Evolutionary conservation across 352 stramenopile genomes (phyloP), one percentile per base, ranked within the genome.

Genomic region (Phytophthora pini): DNA sequence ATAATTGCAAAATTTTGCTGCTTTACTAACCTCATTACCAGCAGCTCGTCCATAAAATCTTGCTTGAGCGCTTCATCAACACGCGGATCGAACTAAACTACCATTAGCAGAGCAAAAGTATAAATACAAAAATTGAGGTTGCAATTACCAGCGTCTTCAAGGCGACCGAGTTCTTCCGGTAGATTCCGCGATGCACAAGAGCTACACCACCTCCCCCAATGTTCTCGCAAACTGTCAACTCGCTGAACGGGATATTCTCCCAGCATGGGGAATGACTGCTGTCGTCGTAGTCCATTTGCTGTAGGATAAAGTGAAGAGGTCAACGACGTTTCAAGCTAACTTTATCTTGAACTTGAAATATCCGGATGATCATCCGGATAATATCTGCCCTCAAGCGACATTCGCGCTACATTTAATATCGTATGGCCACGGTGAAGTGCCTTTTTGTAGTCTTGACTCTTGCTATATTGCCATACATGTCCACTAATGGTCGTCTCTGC

Each of bases 41-140:
- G 77, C n/a, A 98, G 68, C 67, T 98, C 93, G 60, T 98, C 90
- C 89, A 98, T 92, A 60, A 96, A 98, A 61, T 98, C 93, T 50
- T 94, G 74, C 65, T 96, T 97, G 15, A 97, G 76, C 1, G 72
- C 76, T 24, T 87, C 76, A 59, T 97, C 88, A 39, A 97, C 79
- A 4, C 91, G 78, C 13, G 87, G 82, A 65, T 97, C 85, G 69
- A 97, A 97, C 88, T 36, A 13, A 12, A 36, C 12, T 36, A 3
- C 0, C 31, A 36, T 36, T 36, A 36, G 31, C 9, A 13, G 31
- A 13, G 31, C 2, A 36, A 20, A 26, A 36, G 31, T 13, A 36
- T 9, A 4, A 36, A 53, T 45, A 90, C 76, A 32, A 15, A 34
- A 7, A 10, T 29, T 12, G 24, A 12, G 17, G 17, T 20, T 20